These are phyloP conservation scores for Isabelozyma gotoi DNA, from an alignment of 805 yeast species.

Conservation along the genomic window DNA sequence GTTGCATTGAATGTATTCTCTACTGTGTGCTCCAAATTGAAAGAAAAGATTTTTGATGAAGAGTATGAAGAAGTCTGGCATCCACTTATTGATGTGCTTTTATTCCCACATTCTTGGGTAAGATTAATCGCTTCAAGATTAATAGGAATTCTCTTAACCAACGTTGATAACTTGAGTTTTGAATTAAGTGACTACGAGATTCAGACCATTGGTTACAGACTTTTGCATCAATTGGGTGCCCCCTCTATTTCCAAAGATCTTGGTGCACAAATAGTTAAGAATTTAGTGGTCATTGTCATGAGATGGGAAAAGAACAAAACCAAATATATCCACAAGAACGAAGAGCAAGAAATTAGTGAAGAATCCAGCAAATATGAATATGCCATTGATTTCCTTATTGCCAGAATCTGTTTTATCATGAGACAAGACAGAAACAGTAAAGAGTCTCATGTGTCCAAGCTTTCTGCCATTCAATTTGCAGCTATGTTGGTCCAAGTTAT, in stretches of 20 bases:
- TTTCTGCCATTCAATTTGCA: constrained; percentile 63
- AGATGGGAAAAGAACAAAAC: constrained; percentile 56
- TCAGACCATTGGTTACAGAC: constrained; percentile 67
- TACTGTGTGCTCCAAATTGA: constrained; percentile 38
- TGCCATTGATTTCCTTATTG: constrained; percentile 61
- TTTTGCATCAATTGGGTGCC: constrained; percentile 79
- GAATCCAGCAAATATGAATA: constrained; percentile 21
- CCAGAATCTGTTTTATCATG: constrained; percentile 60
- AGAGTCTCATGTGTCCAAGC: constrained; percentile 59
- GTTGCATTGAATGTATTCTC: constrained; percentile 56
- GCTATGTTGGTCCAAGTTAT: constrained; percentile 63
- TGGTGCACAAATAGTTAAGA: constrained; percentile 64
- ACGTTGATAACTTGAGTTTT: constrained; percentile 35
- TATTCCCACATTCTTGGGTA: constrained; percentile 93
- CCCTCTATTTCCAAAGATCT: constrained; percentile 66
- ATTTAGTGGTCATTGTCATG: constrained; percentile 58
- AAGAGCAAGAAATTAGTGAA: constrained; percentile 21
- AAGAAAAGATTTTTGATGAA: constrained; percentile 23
- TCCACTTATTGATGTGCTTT: constrained; percentile 50
- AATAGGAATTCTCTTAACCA: constrained; percentile 50
- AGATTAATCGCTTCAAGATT: constrained; percentile 66
- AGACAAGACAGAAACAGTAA: constrained; percentile 61
- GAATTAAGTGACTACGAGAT: constrained; percentile 42
- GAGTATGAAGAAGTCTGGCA: constrained; percentile 49
- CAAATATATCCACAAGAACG: constrained; percentile 21